A percentile compares a stretch with the other conserved stretches of the same genome.
Evolutionary conservation across 192 early-diverging fungal genomes (phyloP).

Genomic region (Coemansia sp.): DNA sequence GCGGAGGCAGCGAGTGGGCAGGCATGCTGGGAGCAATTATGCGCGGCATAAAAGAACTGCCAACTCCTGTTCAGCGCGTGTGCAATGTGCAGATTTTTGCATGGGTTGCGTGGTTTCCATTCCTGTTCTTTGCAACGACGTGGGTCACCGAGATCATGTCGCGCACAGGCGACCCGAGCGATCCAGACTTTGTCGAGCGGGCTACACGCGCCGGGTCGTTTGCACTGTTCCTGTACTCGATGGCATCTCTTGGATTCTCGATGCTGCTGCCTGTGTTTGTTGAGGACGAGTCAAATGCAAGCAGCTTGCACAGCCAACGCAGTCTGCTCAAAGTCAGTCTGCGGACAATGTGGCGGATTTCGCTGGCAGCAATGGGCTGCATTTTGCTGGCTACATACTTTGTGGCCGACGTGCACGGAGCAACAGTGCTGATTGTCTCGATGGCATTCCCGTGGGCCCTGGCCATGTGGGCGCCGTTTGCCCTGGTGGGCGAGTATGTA

Average conservation of each 20-base stretch:
- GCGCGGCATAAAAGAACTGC: slow-evolving; percentile 53
- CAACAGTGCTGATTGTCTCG: slow-evolving; percentile 65
- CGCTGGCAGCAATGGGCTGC: slow-evolving; percentile 63
- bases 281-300: slow-evolving; percentile 11
- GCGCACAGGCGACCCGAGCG: slow-evolving; percentile 22
- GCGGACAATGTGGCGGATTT: slow-evolving; percentile 66
- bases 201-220: slow-evolving; percentile 85
- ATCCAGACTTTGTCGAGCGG: slow-evolving; percentile 49
- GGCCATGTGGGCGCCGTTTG: slow-evolving; percentile 89
- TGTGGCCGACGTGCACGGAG: slow-evolving; percentile 57
- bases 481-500: slow-evolving; percentile 72
- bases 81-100: slow-evolving; percentile 94
- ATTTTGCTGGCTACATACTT: slow-evolving; percentile 66
- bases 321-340: slow-evolving; percentile 25
- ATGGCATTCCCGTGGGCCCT: slow-evolving; percentile 86
- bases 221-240: slow-evolving; percentile 77
- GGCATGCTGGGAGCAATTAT: slow-evolving; percentile 22
- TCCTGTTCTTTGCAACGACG: slow-evolving; percentile 82
- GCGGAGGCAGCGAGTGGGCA: slow-evolving; percentile 18
- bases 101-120: slow-evolving; percentile 98
- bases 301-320: slow-evolving; percentile 5
- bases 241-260: slow-evolving; percentile 62
- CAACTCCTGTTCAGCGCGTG: slow-evolving; percentile 70
- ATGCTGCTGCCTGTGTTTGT: slow-evolving; percentile 38
- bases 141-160: slow-evolving; percentile 50